Evolutionary conservation across 768 basidiomycete species (phyloP).

Genomic region (Collybiopsis luxurians): DNA sequence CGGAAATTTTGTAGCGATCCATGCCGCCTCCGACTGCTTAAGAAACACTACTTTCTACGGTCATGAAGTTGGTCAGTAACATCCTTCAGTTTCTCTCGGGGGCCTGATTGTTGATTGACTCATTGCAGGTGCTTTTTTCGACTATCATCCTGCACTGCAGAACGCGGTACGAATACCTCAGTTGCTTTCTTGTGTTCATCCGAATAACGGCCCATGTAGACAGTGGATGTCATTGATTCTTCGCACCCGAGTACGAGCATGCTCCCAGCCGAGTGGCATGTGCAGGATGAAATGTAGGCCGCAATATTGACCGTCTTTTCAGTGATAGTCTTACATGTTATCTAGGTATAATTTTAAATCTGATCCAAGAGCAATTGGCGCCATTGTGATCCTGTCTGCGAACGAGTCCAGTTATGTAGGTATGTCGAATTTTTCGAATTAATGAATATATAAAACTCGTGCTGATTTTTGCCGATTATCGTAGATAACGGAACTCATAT

Average conservation of each 20-base stretch:
- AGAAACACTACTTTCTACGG: conserved; percentile 56
- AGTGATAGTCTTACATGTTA: background rate
- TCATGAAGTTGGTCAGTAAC: conserved; percentile 47
- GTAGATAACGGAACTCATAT: conserved; percentile 48
- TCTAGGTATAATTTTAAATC: conserved; percentile 69
- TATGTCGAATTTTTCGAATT: conserved; percentile 18
- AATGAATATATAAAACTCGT: background rate
- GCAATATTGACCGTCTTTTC: conserved; percentile 9
- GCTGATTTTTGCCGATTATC: no score
- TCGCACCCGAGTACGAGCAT: conserved; percentile 61
- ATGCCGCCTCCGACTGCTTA: conserved; percentile 62
- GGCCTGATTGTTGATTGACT: background rate
- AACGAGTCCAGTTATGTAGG: conserved; percentile 64
- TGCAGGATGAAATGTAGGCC: conserved; percentile 61
- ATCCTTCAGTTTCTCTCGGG: no score
- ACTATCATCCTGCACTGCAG: conserved; percentile 67
- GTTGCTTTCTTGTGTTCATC: background rate
- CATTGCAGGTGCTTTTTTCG: conserved; percentile 57
- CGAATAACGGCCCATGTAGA: conserved; percentile 29
- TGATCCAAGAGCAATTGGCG: conserved; percentile 64
- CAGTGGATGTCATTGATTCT: conserved; percentile 52
- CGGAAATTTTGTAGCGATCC: conserved; percentile 70
- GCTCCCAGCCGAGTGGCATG: conserved; percentile 49
- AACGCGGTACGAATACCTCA: conserved; percentile 46
- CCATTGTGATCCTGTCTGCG: conserved; percentile 59